A percentile compares a stretch with the other conserved stretches of the same genome.
phyloP scores from a whole-genome alignment of 2,329 filamentous ascomycete genomes.

The Cladosporium sp. region DNA sequence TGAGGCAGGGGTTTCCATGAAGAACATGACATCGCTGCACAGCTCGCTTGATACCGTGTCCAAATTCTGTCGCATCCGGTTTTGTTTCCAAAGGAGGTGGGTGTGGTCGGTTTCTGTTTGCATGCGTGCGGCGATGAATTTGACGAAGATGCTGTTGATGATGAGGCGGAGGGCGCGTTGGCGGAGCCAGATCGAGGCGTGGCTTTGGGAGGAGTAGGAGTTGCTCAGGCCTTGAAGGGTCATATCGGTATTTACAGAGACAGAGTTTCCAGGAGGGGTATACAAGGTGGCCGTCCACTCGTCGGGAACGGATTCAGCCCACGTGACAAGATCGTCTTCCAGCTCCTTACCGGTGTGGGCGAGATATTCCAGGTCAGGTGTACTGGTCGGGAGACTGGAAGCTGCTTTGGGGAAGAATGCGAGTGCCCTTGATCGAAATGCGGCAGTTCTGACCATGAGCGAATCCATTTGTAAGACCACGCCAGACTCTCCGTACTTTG shows the following conservation, averaged over 20 bases:
- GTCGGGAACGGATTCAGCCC: not conserved
- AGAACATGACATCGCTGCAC: constrained; percentile 9
- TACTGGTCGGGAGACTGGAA: not conserved
- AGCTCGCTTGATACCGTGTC: constrained; percentile 10
- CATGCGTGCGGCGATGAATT: constrained; percentile 5
- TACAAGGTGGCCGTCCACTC: not conserved
- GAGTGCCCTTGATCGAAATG: constrained; percentile 9
- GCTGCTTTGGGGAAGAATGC: not conserved
- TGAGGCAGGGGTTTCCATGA: not conserved
- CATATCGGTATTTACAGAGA: not conserved
- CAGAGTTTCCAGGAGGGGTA: not conserved
- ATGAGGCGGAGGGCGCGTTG: constrained; percentile 22
- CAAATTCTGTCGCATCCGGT: constrained; percentile 1
- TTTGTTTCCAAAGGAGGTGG: constrained; percentile 1
- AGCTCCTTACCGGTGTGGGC: constrained; percentile 7
- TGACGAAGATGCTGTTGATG: constrained; percentile 19
- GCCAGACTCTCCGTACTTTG: constrained; percentile 15
- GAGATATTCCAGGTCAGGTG: constrained; percentile 7
- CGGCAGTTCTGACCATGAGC: constrained; percentile 14
- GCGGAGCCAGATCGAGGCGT: constrained; percentile 23
- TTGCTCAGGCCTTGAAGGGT: not conserved
- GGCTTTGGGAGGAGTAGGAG: constrained; percentile 17
- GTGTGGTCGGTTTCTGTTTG: constrained; percentile 1
- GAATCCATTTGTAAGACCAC: constrained; percentile 14
- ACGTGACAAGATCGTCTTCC: constrained; percentile 8